Conservation (phyloP, 2,329 filamentous ascomycete species). For the Epicoccum nigrum region DNA sequence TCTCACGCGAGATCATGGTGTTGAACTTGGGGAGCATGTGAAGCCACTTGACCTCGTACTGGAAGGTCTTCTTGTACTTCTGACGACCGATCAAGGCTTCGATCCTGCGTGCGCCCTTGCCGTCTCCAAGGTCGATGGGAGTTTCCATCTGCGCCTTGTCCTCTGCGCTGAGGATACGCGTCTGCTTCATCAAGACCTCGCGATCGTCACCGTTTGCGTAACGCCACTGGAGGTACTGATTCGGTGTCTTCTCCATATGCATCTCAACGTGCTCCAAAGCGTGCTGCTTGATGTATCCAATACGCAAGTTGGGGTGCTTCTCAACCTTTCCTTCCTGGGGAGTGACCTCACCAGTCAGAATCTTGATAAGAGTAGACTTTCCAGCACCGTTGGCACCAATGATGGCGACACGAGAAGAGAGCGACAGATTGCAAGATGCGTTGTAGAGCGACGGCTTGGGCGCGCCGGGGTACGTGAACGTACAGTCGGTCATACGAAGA, state of each 20-base stretch:
- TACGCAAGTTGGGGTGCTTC: slow-evolving; percentile 98
- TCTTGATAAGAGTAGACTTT: slow-evolving; percentile 97
- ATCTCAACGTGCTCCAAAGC: slow-evolving; percentile 99
- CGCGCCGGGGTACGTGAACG: slow-evolving; percentile 90
- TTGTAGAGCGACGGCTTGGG: slow-evolving; percentile 86
- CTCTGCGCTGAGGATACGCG: slow-evolving; percentile 81
- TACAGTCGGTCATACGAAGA: slow-evolving; percentile 90
- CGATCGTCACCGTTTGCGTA: slow-evolving; percentile 97
- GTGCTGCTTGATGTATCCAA: slow-evolving; percentile 99
- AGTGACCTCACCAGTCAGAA: slow-evolving; percentile 90
- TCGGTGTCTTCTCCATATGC: slow-evolving; percentile 98
- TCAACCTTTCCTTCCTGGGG: slow-evolving; percentile 86
- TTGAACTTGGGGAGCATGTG: slow-evolving; percentile 90
- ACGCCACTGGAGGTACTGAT: slow-evolving; percentile 98
- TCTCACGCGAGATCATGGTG: slow-evolving; percentile 90
- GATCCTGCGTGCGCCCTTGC: slow-evolving; percentile 75
- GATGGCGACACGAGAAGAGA: slow-evolving; percentile 93
- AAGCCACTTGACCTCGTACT: slow-evolving; percentile 97
- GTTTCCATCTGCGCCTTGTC: slow-evolving; percentile 94
- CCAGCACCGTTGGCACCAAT: slow-evolving; percentile 98
- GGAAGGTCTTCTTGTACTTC: slow-evolving; percentile 99
- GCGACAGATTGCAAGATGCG: slow-evolving; percentile 82
- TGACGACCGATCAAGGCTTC: slow-evolving; percentile 93
- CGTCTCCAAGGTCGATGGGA: slow-evolving; percentile 81
- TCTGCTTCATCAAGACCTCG: slow-evolving; percentile 97